Conservation (phyloP, 768 basidiomycete species). For the Tricholoma saponaceum region DNA sequence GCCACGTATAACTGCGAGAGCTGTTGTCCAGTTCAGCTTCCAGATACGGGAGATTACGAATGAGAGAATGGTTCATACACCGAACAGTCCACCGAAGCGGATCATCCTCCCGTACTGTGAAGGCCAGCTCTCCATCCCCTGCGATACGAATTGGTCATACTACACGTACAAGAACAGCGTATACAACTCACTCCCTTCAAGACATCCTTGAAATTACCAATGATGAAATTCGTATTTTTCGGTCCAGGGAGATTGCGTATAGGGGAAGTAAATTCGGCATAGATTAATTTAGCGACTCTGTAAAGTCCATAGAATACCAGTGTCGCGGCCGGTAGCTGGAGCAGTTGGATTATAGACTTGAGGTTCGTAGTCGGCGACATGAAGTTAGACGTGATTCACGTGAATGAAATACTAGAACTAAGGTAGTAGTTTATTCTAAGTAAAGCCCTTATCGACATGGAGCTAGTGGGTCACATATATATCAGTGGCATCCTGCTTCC, state of each 20-base stretch:
- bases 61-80: conserved; percentile 22
- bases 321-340: no score
- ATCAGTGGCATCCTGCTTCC: no score
- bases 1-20: conserved; percentile 44
- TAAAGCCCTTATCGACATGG: no score
- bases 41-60: neutral
- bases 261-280: conserved; percentile 33
- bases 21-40: conserved; percentile 14
- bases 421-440: no score
- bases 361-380: no score
- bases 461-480: no score
- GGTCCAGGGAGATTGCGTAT: conserved; percentile 51
- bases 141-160: neutral
- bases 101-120: conserved; percentile 13
- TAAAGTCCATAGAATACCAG: conserved; percentile 28
- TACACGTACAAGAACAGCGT: neutral
- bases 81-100: conserved; percentile 26
- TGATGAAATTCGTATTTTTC: conserved; percentile 37
- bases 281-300: conserved; percentile 29
- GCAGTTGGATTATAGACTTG: no score
- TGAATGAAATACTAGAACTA: no score
- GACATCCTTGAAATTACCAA: conserved; percentile 45
- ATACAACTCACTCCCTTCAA: conserved; percentile 34
- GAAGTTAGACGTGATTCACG: no score
- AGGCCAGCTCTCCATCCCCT: conserved; percentile 24